Evolutionary conservation across 306 rosid species (phyloP), one percentile per base, ranked within the genome.

Genomic region (Luffa acutangula): DNA sequence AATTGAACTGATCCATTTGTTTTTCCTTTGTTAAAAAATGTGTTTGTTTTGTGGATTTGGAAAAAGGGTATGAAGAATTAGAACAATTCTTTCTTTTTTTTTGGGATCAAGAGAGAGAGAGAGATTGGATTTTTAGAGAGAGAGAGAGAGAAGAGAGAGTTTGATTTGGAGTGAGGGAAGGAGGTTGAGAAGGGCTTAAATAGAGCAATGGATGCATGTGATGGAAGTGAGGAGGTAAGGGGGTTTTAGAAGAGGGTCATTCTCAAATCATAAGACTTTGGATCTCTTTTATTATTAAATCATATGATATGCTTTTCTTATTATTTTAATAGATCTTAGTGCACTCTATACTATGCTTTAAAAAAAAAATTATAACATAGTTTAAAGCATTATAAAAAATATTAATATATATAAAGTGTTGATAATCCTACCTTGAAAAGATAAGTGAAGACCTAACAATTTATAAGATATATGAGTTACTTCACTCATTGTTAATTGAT

Each of bases 171-270:
- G 82, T 89, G 78, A 70, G 82, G 75, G 39, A 39, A 73, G 77
- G 60, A 82, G 46, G 51, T 39, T 33, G 78, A 42, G 63, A 51
- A 86, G 85, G 78, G 75, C 80, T 89, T 93, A 89, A 71, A 92
- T 94, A 94, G 90, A 65, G 11, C 45, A 73, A 80, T 18, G 39
- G 20, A 4, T 74, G 86, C 94, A 91, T 87, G 83, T 80, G 84
- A 85, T 21, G 67, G 42, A 79, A 49, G 83, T 75, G 80, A 74
- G 39, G 79, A 79, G 86, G 81, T 79, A 79, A 80, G 83, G 89
- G 64, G 15, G 53, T 36, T 78, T 56, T 63, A 11, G 31, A 25
- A 69, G 39, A 42, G 64, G 9, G 75, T 81, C 82, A 25, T 85
- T 81, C 69, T 53, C 79, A 60, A 76, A 85, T 89, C 92, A 87